Evolutionary conservation across 768 basidiomycete species (phyloP), one percentile per base, ranked within the genome.

Genomic region (Tricholoma matsutake): DNA sequence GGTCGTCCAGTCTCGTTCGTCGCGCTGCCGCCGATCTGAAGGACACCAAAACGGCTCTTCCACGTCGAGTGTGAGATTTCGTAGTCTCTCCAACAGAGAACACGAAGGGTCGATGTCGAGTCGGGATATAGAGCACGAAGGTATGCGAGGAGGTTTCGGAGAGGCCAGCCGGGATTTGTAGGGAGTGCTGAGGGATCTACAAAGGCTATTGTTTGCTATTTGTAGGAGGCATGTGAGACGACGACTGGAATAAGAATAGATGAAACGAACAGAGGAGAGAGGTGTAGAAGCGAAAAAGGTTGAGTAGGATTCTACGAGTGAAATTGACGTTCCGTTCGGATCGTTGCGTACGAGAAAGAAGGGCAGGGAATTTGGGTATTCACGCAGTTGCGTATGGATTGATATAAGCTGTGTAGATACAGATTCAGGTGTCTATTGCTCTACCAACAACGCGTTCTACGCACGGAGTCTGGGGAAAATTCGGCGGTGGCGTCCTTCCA

Each of bases 71-170:
- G 64, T 0, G 86, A 80, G 1, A 76, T 41, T 20, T 90, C 87
- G 32, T 74, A 61, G 61, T 92, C 89, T 22, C 94, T 82, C 85
- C 94, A 92, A 66, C 89, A 87, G 35, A 96, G 78, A 7, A 98
- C 77, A 22, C 82, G 84, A 3, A 96, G 58, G 0, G 76, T 75
- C 0, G 76, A 65, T 0, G 84, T 79, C 2, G 75, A 73, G 1
- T 76, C 68, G 0, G 84, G 83, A 68, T 91, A 83, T 11, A 84
- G 70, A 34, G 82, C 81, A 25, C 81, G 81, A 13, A 98, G 85
- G 72, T 89, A 95, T 14, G 89, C 84, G 9, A 98, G 88, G 61
- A 96, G 83, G 70, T 98, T 98, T 47, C 96, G 89, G 6, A 98
- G 81, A 0, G 95, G 93, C 96, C 96, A 96, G 16, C 93, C 95